phyloP scores from a whole-genome alignment of 2,329 filamentous ascomycete genomes.

The Chaetomiaceae sp. region DNA sequence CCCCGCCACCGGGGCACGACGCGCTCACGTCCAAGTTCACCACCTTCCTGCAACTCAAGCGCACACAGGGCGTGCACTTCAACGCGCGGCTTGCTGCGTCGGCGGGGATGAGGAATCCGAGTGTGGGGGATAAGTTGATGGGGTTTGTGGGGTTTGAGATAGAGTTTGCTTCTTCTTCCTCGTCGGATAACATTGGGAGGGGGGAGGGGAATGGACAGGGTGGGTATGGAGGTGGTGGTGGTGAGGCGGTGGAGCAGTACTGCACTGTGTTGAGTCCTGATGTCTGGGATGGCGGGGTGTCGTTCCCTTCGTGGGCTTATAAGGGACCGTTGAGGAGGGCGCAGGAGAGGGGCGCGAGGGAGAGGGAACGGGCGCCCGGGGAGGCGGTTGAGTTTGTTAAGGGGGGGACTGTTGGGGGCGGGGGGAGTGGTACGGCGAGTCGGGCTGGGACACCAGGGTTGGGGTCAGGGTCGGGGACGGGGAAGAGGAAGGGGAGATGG shows the following conservation, averaged over 20 bases:
- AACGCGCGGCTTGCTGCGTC: constrained; percentile 68
- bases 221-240: constrained; percentile 28
- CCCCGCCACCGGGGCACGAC: constrained; percentile 35
- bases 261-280: constrained; percentile 54
- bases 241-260: constrained; percentile 52
- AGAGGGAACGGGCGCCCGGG: constrained; percentile 42
- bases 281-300: constrained; percentile 52
- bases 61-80: constrained; percentile 68
- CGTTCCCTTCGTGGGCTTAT: constrained; percentile 52
- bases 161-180: constrained; percentile 30
- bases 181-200: constrained; percentile 33
- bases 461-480: background rate
- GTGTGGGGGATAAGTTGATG: constrained; percentile 67
- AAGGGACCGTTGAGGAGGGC: constrained; percentile 46
- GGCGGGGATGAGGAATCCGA: constrained; percentile 65
- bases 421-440: constrained; percentile 26
- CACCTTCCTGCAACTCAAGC: constrained; percentile 71
- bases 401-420: constrained; percentile 24
- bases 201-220: constrained; percentile 30
- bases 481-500: constrained; percentile 20
- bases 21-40: constrained; percentile 62
- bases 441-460: constrained; percentile 31
- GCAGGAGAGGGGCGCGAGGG: constrained; percentile 43
- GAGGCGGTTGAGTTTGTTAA: constrained; percentile 49
- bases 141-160: constrained; percentile 53